Percentiles rank a stretch among this genome's conserved stretches.
phyloP scores from a whole-genome alignment of 2,329 filamentous ascomycete species.

The Knoxdaviesia capensis region DNA sequence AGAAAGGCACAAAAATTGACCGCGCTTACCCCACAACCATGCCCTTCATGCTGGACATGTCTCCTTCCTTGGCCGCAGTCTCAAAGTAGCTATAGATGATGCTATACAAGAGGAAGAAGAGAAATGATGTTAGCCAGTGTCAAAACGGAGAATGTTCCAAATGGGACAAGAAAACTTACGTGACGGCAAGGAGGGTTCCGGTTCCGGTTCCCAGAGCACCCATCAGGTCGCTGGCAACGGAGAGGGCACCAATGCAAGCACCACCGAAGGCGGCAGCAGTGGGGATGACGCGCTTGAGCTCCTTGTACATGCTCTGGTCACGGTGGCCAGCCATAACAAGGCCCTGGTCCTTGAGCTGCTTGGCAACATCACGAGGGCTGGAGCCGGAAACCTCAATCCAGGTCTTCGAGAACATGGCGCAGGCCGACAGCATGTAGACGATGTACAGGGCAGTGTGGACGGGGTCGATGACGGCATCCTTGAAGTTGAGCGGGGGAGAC shows the following conservation, averaged over 20 bases:
- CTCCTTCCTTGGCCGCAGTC: constrained; percentile 96
- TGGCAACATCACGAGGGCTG: constrained; percentile 91
- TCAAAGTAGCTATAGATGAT: constrained; percentile 99
- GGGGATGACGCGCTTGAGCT: constrained; percentile 97
- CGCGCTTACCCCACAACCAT: constrained; percentile 47
- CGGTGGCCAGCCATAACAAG: constrained; percentile 98
- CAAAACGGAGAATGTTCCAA: background rate
- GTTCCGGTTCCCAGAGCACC: constrained; percentile 92
- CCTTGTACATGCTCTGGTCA: constrained; percentile 99
- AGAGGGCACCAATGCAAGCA: constrained; percentile 95
- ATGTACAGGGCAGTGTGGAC: constrained; percentile 95
- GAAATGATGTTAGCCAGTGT: constrained; percentile 11
- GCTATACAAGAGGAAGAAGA: constrained; percentile 20
- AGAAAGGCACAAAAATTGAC: background rate
- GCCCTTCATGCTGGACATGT: constrained; percentile 64
- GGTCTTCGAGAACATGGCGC: constrained; percentile 98
- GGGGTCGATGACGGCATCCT: constrained; percentile 86
- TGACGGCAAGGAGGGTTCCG: constrained; percentile 94
- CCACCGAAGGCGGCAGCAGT: constrained; percentile 96
- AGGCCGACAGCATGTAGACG: constrained; percentile 92
- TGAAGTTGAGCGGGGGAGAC: constrained; percentile 95
- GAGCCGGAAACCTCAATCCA: constrained; percentile 99
- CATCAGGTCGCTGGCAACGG: constrained; percentile 85
- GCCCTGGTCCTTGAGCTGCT: constrained; percentile 99
- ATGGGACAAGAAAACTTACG: constrained; percentile 40